These are phyloP conservation scores for Raffaelea deltoideospora DNA, from an alignment of 2,329 filamentous ascomycete species.

Conservation along the genomic window DNA sequence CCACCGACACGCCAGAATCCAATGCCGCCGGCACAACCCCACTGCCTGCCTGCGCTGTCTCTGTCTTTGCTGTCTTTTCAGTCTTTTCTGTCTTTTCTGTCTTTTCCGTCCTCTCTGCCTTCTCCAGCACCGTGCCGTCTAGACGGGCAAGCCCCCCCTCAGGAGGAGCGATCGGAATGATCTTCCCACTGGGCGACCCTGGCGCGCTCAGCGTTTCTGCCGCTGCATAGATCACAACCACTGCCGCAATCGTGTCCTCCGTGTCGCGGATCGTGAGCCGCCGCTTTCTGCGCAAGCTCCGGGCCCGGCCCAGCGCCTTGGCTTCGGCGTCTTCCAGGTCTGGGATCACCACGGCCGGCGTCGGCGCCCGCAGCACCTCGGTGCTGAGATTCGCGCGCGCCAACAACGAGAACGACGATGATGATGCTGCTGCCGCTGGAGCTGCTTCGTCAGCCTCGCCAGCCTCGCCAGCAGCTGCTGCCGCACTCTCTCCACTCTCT, in stretches of 20 bases:
- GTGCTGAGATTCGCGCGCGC: too few species aligned
- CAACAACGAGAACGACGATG: slow-evolving; percentile 8
- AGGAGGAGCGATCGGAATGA: too few species aligned
- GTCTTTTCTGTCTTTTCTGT: too few species aligned
- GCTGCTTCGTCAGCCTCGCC: too few species aligned
- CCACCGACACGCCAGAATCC: too few species aligned
- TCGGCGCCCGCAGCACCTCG: slow-evolving; percentile 22
- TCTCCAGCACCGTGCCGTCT: slow-evolving; percentile 1
- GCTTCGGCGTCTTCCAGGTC: slow-evolving; percentile 23
- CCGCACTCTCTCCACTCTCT: too few species aligned
- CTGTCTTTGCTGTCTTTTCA: too few species aligned
- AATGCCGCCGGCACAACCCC: too few species aligned
- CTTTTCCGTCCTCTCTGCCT: slow-evolving; percentile 10
- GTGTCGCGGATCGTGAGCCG: slow-evolving; percentile 28
- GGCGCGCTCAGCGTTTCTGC: slow-evolving; percentile 29
- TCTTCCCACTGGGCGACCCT: slow-evolving; percentile 17
- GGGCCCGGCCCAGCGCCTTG: slow-evolving; percentile 24
- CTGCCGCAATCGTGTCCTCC: slow-evolving; percentile 38
- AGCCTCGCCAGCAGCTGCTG: too few species aligned
- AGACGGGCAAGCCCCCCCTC: too few species aligned
- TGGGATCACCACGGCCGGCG: slow-evolving; percentile 32
- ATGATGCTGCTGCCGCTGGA: not conserved
- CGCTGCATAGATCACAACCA: slow-evolving; percentile 37
- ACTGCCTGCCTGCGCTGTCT: too few species aligned
- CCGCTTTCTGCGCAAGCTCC: slow-evolving; percentile 28